phyloP scores from a whole-genome alignment of 495 filamentous ascomycete genomes.

The Aspergillus leporis region DNA sequence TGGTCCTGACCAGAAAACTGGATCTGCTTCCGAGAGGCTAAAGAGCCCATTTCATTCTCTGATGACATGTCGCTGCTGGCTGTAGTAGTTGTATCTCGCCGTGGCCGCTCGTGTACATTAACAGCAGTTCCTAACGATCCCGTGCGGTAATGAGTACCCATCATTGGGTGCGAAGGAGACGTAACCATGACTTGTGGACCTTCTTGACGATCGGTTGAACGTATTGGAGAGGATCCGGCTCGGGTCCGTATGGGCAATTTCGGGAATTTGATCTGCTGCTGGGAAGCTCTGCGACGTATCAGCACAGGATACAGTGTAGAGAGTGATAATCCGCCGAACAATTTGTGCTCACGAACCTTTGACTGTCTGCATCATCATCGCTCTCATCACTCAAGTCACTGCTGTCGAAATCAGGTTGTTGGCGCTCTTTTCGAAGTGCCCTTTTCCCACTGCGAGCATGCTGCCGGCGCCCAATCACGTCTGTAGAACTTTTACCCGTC shows the following conservation, averaged over 20 bases:
- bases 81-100: conserved; percentile 83
- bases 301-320: conserved; percentile 16
- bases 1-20: conserved; percentile 52
- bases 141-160: conserved; percentile 54
- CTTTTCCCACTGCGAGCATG: conserved; percentile 51
- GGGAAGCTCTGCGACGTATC: conserved; percentile 48
- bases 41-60: conserved; percentile 78
- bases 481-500: conserved; percentile 71
- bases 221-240: conserved; percentile 84
- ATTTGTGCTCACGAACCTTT: conserved; percentile 32
- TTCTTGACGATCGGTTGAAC: conserved; percentile 51
- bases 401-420: conserved; percentile 67
- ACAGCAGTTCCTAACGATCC: conserved; percentile 78
- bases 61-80: conserved; percentile 93
- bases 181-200: conserved; percentile 56
- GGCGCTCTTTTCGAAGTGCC: conserved; percentile 38
- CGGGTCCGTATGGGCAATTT: conserved; percentile 91
- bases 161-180: conserved; percentile 52
- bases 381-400: conserved; percentile 96
- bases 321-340: neutral
- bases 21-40: conserved; percentile 62
- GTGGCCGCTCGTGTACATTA: conserved; percentile 62
- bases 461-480: conserved; percentile 68
- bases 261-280: conserved; percentile 90
- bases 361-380: conserved; percentile 76